A percentile compares a stretch with the other conserved stretches of the same genome.
These are phyloP conservation scores for Sporothrix luriei DNA, from an alignment of 2,329 filamentous ascomycete genomes.

Conservation along the genomic window DNA sequence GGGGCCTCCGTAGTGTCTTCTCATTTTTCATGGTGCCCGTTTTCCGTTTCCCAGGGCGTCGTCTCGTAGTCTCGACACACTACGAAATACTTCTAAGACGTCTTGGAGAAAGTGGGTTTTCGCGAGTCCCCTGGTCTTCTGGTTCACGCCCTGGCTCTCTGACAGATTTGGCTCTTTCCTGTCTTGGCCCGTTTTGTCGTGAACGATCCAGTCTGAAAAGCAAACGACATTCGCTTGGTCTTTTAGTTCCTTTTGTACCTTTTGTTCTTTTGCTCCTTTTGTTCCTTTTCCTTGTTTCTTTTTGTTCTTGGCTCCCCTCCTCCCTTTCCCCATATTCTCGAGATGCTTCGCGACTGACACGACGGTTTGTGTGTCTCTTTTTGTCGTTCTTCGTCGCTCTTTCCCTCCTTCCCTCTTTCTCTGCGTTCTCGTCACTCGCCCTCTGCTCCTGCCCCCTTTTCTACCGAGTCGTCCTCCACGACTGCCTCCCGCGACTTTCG, in stretches of 20 bases:
- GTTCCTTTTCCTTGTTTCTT: not conserved
- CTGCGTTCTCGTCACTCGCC: not conserved
- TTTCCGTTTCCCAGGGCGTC: not conserved
- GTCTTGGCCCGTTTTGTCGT: not conserved
- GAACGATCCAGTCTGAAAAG: not conserved
- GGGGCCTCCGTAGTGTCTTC: not conserved
- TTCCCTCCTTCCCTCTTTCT: not conserved
- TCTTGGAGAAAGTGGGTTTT: not conserved
- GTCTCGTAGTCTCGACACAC: no score
- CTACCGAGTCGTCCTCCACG: not conserved
- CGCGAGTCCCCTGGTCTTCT: not conserved
- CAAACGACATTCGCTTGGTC: not conserved
- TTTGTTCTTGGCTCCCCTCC: not conserved
- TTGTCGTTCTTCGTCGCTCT: not conserved
- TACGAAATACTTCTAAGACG: no score
- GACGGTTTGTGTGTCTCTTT: not conserved
- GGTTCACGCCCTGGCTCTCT: conserved; percentile 3
- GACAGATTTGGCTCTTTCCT: not conserved
- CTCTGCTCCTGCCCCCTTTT: not conserved
- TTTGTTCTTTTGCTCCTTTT: not conserved
- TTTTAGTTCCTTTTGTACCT: not conserved
- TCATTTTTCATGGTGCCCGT: conserved; percentile 1
- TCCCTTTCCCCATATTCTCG: not conserved
- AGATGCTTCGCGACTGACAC: not conserved
- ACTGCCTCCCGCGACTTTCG: not conserved